phyloP scores from a whole-genome alignment of 371 early-diverging fungal species.

The Mucor lusitanicus region DNA sequence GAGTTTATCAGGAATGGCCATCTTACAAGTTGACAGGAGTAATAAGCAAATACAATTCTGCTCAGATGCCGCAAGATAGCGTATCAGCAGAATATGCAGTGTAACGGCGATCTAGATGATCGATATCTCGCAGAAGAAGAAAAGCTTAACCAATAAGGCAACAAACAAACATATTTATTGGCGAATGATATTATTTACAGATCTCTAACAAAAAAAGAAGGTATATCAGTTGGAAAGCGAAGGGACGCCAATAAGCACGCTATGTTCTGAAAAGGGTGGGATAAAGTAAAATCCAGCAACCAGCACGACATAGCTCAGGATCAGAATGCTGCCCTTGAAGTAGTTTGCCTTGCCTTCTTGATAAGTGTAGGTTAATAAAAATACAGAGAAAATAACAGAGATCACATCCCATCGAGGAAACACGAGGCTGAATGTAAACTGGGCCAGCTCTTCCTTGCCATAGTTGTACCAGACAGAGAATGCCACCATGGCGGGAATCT shows the following conservation, averaged over 20 bases:
- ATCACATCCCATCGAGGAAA: conserved; percentile 93
- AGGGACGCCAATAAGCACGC: conserved; percentile 12
- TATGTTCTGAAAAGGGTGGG: conserved; percentile 43
- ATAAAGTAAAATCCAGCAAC: conserved; percentile 80
- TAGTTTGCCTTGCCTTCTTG: conserved; percentile 95
- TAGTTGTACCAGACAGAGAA: conserved; percentile 76
- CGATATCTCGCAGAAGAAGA: not conserved
- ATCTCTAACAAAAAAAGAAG: not conserved
- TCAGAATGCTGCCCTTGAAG: conserved; percentile 93
- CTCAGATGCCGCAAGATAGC: not conserved
- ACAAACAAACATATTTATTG: not conserved
- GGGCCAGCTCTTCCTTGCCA: conserved; percentile 39
- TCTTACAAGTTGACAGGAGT: not conserved
- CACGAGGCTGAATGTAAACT: conserved; percentile 72
- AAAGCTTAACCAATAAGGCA: not conserved
- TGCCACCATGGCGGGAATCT: conserved; percentile 91
- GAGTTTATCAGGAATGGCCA: too few species aligned
- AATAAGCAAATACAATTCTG: not conserved
- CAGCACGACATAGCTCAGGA: conserved; percentile 81
- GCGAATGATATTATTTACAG: not conserved
- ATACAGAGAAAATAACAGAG: conserved; percentile 85
- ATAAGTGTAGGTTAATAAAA: conserved; percentile 85
- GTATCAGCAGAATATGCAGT: not conserved
- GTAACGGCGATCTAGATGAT: not conserved
- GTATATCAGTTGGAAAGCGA: not conserved